Percentiles rank a stretch among this genome's conserved stretches.
Evolutionary conservation across 768 basidiomycete species (phyloP).

Genomic region (Sporobolomyces pararoseus): DNA sequence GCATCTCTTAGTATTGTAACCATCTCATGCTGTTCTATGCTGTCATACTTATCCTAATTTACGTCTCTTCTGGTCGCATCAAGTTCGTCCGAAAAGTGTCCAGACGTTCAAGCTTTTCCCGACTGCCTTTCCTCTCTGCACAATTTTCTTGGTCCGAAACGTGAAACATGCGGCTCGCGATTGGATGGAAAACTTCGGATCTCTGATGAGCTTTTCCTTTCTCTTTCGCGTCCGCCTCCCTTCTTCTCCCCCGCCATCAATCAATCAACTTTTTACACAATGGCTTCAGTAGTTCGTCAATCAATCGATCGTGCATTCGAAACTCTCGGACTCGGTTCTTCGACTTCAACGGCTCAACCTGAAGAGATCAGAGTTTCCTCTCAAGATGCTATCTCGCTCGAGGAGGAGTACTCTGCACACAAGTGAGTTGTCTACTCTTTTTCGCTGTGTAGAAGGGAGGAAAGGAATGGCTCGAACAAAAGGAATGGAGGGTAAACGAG

Average conservation of each 20-base stretch:
- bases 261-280: background rate
- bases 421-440: slow-evolving; percentile 62
- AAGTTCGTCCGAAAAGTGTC: background rate
- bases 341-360: background rate
- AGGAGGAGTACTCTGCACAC: slow-evolving; percentile 78
- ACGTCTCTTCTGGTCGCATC: too few species aligned
- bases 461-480: background rate
- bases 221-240: too few species aligned
- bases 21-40: too few species aligned
- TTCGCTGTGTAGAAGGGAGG: background rate
- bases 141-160: too few species aligned
- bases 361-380: slow-evolving; percentile 15
- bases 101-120: background rate
- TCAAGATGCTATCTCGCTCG: slow-evolving; percentile 66
- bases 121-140: background rate
- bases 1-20: too few species aligned
- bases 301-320: slow-evolving; percentile 21
- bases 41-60: too few species aligned
- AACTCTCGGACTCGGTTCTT: slow-evolving; percentile 16
- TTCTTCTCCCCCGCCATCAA: too few species aligned
- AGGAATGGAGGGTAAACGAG: background rate
- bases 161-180: too few species aligned
- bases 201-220: too few species aligned
- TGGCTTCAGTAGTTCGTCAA: slow-evolving; percentile 13
- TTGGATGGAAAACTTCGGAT: too few species aligned